Evolutionary conservation across 2,329 filamentous ascomycete genomes (phyloP), one percentile per base, ranked within the genome.

Genomic region (Pseudogymnoascus pannorum): DNA sequence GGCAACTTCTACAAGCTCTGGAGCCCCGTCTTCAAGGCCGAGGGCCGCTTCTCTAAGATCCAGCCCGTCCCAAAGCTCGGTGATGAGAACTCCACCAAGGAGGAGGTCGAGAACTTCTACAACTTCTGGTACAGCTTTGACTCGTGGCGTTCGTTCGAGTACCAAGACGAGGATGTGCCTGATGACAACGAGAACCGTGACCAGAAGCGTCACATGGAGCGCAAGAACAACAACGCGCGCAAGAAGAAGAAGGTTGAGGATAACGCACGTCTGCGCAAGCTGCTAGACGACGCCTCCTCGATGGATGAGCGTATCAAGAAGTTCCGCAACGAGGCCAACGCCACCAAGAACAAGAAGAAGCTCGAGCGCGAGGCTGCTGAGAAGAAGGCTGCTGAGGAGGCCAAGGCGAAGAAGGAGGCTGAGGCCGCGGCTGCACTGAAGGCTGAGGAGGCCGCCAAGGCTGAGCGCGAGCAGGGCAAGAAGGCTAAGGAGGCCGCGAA

Each of bases 41-140:
- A 99, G 79, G 89, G 79, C 11, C 91, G 94, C 66, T 99, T 99
- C 85, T 95, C 90, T 75, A 94, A 92, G 77, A 82, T 77, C 64
- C 90, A 96, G 74, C 93, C 93, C 5, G 94, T 97, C 2, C 95
- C 94, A 5, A 78, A 82, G 69, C 87, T 99, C 62, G 94, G 94
- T 65, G 84, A 91, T 72, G 90, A 91, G 66, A 88, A 95, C 67
- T 87, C 89, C 72, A 85, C 85, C 70, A 90, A 92, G 77, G 90
- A 95, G 72, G 87, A 96, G 7, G 94, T 99, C 54, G 92, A 97
- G 73, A 80, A 81, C 60, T 99, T 99, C 77, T 99, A 99, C 85
- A 96, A 99, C 83, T 99, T 97, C 82, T 99, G 90, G 88, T 99
- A 97, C 83, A 95, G 93, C 83, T 96, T 99, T 71, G 94, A 99